Evolutionary conservation across 2,329 filamentous ascomycete species (phyloP).

Genomic region (Biscogniauxia marginata): DNA sequence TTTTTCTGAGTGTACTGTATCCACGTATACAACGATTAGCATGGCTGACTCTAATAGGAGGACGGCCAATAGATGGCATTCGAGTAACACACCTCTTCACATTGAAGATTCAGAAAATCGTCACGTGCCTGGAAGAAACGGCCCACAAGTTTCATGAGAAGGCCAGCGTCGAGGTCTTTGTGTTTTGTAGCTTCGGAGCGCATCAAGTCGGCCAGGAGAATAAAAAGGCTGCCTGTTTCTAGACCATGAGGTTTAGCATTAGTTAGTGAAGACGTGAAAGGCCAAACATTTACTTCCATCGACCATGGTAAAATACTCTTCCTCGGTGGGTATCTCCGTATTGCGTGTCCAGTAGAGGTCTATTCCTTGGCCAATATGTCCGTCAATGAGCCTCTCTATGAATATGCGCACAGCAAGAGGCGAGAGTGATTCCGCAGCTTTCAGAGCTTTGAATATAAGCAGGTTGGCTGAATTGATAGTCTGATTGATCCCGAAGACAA

Average conservation of each 20-base stretch:
- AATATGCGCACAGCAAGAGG: too few relatives aligned
- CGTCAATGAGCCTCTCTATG: conserved; percentile 7
- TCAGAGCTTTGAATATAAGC: too few relatives aligned
- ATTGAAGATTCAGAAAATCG: conserved; percentile 10
- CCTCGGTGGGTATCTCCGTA: conserved; percentile 3
- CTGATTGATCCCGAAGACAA: conserved; percentile 8
- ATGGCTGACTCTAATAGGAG: too few relatives aligned
- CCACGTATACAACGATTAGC: too few relatives aligned
- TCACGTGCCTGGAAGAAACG: conserved; percentile 11
- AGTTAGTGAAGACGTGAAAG: not conserved
- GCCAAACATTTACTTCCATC: conserved; percentile 3
- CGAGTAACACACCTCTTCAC: conserved; percentile 1
- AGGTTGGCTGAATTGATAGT: conserved; percentile 14
- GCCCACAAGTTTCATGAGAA: conserved; percentile 5
- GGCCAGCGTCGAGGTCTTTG: conserved; percentile 3
- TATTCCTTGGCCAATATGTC: conserved; percentile 9
- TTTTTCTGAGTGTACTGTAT: conserved; percentile 11
- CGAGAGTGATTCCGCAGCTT: too few relatives aligned
- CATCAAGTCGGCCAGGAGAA: conserved; percentile 10
- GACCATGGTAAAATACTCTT: conserved; percentile 11
- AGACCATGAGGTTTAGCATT: too few relatives aligned
- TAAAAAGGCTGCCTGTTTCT: conserved; percentile 10
- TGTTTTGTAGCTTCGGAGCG: conserved; percentile 2
- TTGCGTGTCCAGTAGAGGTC: conserved; percentile 11
- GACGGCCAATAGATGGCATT: not conserved